Conservation (phyloP, 768 basidiomycete species). For the Termitomyces sp. region DNA sequence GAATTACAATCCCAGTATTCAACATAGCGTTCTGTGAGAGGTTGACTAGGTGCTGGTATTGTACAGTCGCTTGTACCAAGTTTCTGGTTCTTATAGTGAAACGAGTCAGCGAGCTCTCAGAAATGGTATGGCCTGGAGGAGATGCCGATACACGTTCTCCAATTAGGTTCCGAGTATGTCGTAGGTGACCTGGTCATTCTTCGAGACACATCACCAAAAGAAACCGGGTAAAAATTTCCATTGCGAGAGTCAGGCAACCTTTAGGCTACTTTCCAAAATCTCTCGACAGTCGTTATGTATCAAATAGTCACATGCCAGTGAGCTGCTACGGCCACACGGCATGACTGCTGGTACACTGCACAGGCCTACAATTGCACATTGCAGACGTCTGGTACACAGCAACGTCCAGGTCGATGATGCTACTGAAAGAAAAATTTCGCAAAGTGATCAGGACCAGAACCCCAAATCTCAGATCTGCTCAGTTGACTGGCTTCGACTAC, state of each 20-base stretch:
- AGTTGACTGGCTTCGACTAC: too few species aligned
- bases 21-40: conserved; percentile 2
- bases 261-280: not conserved
- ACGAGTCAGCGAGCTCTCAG: not conserved
- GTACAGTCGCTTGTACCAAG: not conserved
- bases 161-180: not conserved
- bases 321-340: too few species aligned
- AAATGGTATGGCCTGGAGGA: not conserved
- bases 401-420: too few species aligned
- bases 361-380: too few species aligned
- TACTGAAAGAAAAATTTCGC: too few species aligned
- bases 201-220: not conserved
- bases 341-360: too few species aligned
- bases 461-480: too few species aligned
- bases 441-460: too few species aligned
- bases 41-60: not conserved
- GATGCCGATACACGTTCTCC: not conserved
- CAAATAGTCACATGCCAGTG: too few species aligned
- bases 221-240: not conserved
- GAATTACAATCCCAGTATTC: not conserved
- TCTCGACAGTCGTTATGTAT: not conserved
- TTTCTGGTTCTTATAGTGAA: not conserved
- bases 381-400: too few species aligned
- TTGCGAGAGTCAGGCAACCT: too few species aligned
- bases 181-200: not conserved